These are phyloP conservation scores for Fusarium marasasianum DNA, from an alignment of 2,329 filamentous ascomycete genomes.

Conservation along the genomic window DNA sequence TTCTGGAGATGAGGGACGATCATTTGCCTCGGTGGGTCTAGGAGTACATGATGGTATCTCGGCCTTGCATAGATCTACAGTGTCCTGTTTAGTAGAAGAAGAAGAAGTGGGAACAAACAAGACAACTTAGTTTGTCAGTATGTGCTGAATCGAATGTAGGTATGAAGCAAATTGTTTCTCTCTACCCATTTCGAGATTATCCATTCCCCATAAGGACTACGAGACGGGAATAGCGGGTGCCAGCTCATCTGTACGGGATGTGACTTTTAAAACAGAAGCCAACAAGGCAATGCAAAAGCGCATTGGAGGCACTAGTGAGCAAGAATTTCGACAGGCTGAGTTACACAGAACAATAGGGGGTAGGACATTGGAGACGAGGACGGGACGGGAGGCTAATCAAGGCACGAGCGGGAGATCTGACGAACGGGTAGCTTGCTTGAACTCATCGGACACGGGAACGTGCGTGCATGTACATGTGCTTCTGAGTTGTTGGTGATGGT, in stretches of 20 bases:
- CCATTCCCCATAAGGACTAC: background rate
- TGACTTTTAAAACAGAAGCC: slow-evolving; percentile 4
- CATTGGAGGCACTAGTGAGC: background rate
- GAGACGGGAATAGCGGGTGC: slow-evolving; percentile 7
- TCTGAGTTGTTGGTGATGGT: slow-evolving; percentile 23
- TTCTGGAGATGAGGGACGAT: slow-evolving; percentile 1
- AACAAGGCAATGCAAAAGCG: background rate
- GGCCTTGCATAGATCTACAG: slow-evolving; percentile 5
- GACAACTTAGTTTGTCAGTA: background rate
- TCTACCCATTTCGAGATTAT: no score
- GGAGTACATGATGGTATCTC: background rate
- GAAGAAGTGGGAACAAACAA: background rate
- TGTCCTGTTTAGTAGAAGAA: background rate
- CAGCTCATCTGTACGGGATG: slow-evolving; percentile 12
- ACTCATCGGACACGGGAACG: slow-evolving; percentile 44
- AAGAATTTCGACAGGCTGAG: background rate
- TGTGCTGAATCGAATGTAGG: background rate
- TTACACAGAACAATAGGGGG: slow-evolving; percentile 10
- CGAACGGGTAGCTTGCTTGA: slow-evolving; percentile 42
- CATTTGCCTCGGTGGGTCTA: slow-evolving; percentile 7
- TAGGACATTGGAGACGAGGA: slow-evolving; percentile 20
- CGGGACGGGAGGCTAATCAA: slow-evolving; percentile 23
- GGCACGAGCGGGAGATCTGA: slow-evolving; percentile 38
- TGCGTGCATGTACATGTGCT: slow-evolving; percentile 32
- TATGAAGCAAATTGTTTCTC: background rate